Evolutionary conservation across 768 basidiomycete genomes (phyloP).

Genomic region (Podaxis rugospora): DNA sequence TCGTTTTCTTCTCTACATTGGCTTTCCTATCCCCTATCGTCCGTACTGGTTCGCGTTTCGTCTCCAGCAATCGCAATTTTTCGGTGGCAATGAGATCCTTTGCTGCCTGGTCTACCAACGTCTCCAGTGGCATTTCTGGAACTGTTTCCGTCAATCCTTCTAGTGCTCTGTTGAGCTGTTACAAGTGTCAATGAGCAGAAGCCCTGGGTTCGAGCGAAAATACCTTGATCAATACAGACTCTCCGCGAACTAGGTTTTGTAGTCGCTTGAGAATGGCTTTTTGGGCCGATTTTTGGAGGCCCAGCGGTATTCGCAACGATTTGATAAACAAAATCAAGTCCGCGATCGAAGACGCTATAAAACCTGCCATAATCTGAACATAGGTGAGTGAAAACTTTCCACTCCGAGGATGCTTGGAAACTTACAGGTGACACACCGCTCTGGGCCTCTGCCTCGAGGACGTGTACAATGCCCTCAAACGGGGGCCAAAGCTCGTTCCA

Average conservation of each 20-base stretch:
- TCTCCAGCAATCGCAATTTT: conserved; percentile 54
- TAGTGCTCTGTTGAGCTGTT: conserved; percentile 53
- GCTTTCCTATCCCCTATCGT: neutral
- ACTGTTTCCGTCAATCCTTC: conserved; percentile 48
- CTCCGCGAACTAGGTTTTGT: conserved; percentile 40
- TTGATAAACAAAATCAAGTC: conserved; percentile 63
- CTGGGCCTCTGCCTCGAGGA: conserved; percentile 45
- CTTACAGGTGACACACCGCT: conserved; percentile 37
- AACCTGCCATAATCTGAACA: conserved; percentile 45
- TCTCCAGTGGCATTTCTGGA: conserved; percentile 36
- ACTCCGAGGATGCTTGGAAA: neutral
- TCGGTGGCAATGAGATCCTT: conserved; percentile 68
- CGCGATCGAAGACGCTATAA: conserved; percentile 57
- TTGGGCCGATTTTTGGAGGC: conserved; percentile 49
- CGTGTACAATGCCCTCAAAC: conserved; percentile 49
- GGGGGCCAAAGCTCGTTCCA: conserved; percentile 81
- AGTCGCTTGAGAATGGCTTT: conserved; percentile 47
- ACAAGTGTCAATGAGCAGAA: neutral
- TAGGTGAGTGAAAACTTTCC: neutral
- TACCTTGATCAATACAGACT: conserved; percentile 50
- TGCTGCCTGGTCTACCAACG: conserved; percentile 51
- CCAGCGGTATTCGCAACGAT: conserved; percentile 47
- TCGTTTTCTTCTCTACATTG: conserved; percentile 12
- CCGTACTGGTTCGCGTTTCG: conserved; percentile 21
- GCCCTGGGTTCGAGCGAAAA: conserved; percentile 1